Evolutionary conservation across 2,329 filamentous ascomycete genomes (phyloP), one percentile per base, ranked within the genome.

Genomic region (Botrytis hyacinthi): DNA sequence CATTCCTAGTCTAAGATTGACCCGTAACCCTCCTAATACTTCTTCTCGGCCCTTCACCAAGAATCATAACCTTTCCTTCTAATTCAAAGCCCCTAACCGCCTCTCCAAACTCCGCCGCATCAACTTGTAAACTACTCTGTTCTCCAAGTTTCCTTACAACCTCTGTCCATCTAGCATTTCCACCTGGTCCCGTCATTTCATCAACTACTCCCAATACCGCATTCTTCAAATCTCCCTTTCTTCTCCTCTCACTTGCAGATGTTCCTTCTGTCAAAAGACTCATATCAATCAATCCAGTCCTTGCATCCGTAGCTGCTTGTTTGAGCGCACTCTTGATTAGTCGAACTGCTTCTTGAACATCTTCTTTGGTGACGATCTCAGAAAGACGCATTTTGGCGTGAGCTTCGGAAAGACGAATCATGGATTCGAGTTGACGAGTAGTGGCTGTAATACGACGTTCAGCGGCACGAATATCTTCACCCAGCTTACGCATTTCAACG

Each of bases 381-480:
- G 92, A 89, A 8, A 99, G 88, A 6, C 96, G 92, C 97, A 99
- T 99, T 83, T 98, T 98, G 68, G 96, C 97, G 83, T 99, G 97
- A 0, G 95, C 96, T 85, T 99, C 96, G 1, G 95, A 86, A 4
- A 99, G 91, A 75, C 96, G 95, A 81, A 99, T 98, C 97, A 99
- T 99, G 63, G 92, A 96, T 84, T 99, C 97, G 9, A 99, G 87
- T 83, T 99, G 96, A 81, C 96, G 90, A 0, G 97, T 99, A 4
- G 96, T 99, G 59, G 96, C 96, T 0, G 96, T 99, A 84, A 99
- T 99, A 77, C 96, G 93, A 83, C 97, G 95, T 83, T 99, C 97
- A 4, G 93, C 89, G 3, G 94, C 88, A 67, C 95, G 93, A 51
- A 95, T 91, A 78, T 95, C 92, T 78, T 94, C 92, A 65, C 96